Percentiles rank a stretch among this genome's conserved stretches.
phyloP scores from a whole-genome alignment of 345 rosid species.

The Pistacia atlantica region DNA sequence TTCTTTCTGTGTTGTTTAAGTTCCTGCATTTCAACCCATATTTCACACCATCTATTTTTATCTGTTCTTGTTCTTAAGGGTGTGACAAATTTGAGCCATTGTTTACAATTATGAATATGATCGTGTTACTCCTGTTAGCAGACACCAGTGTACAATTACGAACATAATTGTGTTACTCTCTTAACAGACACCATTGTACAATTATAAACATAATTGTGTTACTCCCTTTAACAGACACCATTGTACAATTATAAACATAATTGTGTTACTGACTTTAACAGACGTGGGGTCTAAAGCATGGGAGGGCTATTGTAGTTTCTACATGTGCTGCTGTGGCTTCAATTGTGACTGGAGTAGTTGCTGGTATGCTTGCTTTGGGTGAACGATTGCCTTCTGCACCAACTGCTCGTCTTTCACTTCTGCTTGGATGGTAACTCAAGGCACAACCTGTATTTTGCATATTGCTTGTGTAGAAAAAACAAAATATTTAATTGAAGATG shows the following conservation, averaged over 20 bases:
- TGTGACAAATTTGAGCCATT: not conserved
- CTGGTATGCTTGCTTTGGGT: constrained; percentile 94
- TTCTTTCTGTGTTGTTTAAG: not conserved
- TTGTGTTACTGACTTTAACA: constrained; percentile 32
- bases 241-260: not conserved
- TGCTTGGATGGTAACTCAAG: constrained; percentile 73
- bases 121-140: no score
- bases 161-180: constrained; percentile 9
- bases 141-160: no score
- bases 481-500: not conserved
- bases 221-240: no score
- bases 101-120: no score
- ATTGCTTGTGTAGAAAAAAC: not conserved
- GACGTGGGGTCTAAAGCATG: constrained; percentile 95
- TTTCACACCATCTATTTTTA: not conserved
- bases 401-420: constrained; percentile 66
- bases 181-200: constrained; percentile 49
- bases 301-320: constrained; percentile 91
- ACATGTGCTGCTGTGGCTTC: constrained; percentile 99
- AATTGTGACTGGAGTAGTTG: constrained; percentile 90
- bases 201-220: no score
- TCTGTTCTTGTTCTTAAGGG: constrained; percentile 8
- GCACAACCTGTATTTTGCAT: not conserved
- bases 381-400: constrained; percentile 87
- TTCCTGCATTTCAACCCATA: not conserved